These are phyloP conservation scores for Silene uniflora DNA, from an alignment of 148 eudicot species.

Conservation along the genomic window DNA sequence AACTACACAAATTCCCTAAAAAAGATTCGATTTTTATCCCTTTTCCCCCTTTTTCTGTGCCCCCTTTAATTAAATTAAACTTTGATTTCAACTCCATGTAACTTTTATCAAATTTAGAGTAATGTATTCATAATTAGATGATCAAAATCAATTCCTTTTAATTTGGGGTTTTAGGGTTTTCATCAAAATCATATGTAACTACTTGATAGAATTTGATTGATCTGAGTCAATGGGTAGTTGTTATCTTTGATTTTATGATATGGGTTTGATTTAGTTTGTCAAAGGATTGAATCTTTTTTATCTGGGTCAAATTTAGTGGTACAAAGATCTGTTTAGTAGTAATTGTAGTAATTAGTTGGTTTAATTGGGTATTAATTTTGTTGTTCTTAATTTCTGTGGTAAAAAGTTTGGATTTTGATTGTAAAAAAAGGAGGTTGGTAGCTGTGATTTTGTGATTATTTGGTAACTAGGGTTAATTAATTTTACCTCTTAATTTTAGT, in stretches of 20 bases:
- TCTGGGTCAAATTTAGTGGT: conserved; percentile 10
- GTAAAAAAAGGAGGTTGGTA: conserved; percentile 14
- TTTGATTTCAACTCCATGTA: conserved; percentile 9
- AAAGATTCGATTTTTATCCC: conserved; percentile 21
- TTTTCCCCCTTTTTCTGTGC: background rate
- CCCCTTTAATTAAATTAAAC: background rate
- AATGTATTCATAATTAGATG: conserved; percentile 17
- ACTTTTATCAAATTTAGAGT: conserved; percentile 16
- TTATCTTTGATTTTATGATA: background rate
- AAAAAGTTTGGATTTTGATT: background rate
- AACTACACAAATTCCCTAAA: conserved; percentile 1
- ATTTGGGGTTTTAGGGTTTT: conserved; percentile 25
- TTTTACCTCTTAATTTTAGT: conserved; percentile 29
- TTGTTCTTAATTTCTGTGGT: conserved; percentile 13
- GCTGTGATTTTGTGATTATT: background rate
- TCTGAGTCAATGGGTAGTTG: conserved; percentile 21
- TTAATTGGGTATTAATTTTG: conserved; percentile 26
- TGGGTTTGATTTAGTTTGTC: conserved; percentile 17
- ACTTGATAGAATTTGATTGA: conserved; percentile 16
- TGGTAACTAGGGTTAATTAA: conserved; percentile 13
- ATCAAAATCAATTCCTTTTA: conserved; percentile 11
- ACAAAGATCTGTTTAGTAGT: conserved; percentile 20
- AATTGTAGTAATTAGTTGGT: conserved; percentile 24
- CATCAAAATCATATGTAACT: conserved; percentile 7
- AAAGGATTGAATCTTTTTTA: conserved; percentile 8